These are phyloP conservation scores for Hericium erinaceus DNA, from an alignment of 768 basidiomycete species.

Conservation along the genomic window DNA sequence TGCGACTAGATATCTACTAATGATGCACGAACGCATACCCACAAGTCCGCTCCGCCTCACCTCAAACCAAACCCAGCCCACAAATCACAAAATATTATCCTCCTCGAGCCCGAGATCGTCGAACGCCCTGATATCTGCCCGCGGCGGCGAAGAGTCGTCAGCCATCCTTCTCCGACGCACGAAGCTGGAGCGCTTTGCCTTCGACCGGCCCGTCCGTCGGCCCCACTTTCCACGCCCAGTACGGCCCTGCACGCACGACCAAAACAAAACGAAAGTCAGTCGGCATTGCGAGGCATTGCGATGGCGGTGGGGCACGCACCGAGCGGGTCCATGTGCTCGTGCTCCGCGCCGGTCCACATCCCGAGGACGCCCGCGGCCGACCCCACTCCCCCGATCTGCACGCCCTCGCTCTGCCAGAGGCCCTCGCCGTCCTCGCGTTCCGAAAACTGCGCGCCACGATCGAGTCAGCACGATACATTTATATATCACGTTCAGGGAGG, in stretches of 20 bases:
- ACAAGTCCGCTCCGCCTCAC: no score
- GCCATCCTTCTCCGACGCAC: background rate
- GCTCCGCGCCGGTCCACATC: slow-evolving; percentile 44
- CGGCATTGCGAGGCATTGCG: no score
- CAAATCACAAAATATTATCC: no score
- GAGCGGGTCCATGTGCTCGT: slow-evolving; percentile 34
- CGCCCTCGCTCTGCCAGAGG: slow-evolving; percentile 47
- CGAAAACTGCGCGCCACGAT: slow-evolving; percentile 9
- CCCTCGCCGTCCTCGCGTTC: slow-evolving; percentile 22
- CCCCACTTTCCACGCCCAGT: slow-evolving; percentile 34
- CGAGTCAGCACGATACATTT: background rate
- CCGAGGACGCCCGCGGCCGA: slow-evolving; percentile 46
- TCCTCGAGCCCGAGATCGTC: no score
- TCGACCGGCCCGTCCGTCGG: slow-evolving; percentile 1
- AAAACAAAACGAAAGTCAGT: background rate
- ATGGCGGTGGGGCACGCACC: slow-evolving; percentile 22
- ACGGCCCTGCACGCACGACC: slow-evolving; percentile 24
- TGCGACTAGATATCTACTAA: no score
- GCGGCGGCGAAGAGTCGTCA: background rate
- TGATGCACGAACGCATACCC: no score
- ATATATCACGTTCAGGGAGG: background rate
- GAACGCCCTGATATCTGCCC: no score
- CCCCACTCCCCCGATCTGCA: slow-evolving; percentile 47
- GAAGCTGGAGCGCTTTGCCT: slow-evolving; percentile 5
- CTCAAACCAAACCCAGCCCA: no score